Conservation (phyloP, 306 rosid species). For the Castanopsis chinensis region DNA sequence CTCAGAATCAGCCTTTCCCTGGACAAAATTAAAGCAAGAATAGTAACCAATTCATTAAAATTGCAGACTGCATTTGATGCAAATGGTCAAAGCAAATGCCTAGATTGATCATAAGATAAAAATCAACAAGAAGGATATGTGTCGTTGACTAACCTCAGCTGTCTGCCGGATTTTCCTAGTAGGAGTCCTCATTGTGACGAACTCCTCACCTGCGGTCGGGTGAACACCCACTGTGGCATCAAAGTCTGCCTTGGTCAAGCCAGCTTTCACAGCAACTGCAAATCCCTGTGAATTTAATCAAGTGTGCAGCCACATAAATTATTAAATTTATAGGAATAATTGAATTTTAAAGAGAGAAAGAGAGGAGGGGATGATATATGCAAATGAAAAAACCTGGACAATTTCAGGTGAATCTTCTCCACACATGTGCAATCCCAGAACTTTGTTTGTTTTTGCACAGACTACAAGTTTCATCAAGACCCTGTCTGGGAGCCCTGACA, state of each 20-base stretch:
- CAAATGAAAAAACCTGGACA: constrained; percentile 64
- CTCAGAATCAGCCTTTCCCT: constrained; percentile 64
- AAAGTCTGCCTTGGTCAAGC: constrained; percentile 87
- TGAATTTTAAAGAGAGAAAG: neutral
- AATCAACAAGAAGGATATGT: constrained; percentile 1
- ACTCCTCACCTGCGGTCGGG: constrained; percentile 94
- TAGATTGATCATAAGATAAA: neutral
- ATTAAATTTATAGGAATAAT: constrained; percentile 9
- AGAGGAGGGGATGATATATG: neutral
- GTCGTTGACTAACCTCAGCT: constrained; percentile 55
- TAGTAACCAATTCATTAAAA: constrained; percentile 10
- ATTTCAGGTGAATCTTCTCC: constrained; percentile 96
- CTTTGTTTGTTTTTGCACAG: constrained; percentile 69
- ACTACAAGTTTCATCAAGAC: constrained; percentile 84
- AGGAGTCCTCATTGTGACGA: constrained; percentile 91
- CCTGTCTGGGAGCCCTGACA: constrained; percentile 92
- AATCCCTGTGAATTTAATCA: constrained; percentile 64
- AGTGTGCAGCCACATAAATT: constrained; percentile 19
- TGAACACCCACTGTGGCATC: constrained; percentile 92
- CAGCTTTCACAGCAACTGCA: constrained; percentile 92
- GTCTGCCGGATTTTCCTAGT: constrained; percentile 67
- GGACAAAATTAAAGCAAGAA: constrained; percentile 24
- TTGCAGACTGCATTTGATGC: neutral
- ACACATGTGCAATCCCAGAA: constrained; percentile 88
- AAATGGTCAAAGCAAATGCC: neutral